Evolutionary conservation across 2,329 filamentous ascomycete species (phyloP).

Genomic region (Alternaria sp.): DNA sequence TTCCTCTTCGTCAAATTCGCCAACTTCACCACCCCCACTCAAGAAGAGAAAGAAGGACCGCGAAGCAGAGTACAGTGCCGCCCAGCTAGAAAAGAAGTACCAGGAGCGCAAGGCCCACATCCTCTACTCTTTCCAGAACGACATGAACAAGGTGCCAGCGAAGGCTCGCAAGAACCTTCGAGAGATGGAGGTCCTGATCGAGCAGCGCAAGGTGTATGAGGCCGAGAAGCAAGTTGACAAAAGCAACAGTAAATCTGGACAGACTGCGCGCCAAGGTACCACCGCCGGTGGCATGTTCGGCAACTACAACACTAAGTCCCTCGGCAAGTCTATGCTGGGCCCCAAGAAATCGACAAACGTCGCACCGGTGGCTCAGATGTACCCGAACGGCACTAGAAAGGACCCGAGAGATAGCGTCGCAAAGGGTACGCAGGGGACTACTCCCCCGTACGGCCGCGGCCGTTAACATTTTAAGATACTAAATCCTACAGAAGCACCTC

Average conservation of each 20-base stretch:
- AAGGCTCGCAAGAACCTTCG: neutral
- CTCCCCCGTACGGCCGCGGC: neutral
- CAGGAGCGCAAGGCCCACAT: neutral
- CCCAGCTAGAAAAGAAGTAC: neutral
- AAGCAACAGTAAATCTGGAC: neutral
- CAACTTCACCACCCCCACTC: neutral
- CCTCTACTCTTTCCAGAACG: neutral
- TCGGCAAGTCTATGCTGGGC: slow-evolving; percentile 25
- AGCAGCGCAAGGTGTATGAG: neutral
- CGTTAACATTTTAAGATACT: neutral
- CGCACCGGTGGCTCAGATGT: slow-evolving; percentile 35
- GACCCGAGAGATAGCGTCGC: slow-evolving; percentile 6
- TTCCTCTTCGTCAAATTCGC: neutral
- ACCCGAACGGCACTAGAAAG: slow-evolving; percentile 4
- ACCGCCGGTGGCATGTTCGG: neutral
- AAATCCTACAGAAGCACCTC: neutral
- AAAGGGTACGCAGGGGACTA: neutral
- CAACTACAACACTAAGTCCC: slow-evolving; percentile 1
- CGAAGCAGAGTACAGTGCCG: neutral
- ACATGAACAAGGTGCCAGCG: neutral
- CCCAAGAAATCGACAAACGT: slow-evolving; percentile 10
- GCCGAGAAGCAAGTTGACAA: neutral
- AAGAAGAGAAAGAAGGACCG: slow-evolving; percentile 1
- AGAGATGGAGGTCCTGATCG: neutral
- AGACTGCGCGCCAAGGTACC: neutral